Evolutionary conservation across 2,329 filamentous ascomycete genomes (phyloP).

Genomic region (Exophiala sideris): DNA sequence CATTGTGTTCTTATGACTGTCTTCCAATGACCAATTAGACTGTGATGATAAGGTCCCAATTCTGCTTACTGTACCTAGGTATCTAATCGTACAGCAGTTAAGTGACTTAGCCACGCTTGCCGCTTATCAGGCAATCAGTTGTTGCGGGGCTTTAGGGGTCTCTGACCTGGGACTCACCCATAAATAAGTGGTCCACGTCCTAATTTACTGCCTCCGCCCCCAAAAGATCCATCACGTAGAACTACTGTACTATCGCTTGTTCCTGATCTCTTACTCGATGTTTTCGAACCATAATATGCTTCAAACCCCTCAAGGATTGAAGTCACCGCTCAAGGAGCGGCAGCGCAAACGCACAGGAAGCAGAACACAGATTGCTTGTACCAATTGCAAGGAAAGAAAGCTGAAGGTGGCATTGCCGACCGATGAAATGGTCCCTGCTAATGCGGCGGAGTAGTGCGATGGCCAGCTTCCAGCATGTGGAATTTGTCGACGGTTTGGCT

Average conservation of each 20-base stretch:
- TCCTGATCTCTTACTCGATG: not conserved
- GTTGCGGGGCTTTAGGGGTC: not conserved
- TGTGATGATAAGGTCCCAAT: too few species aligned
- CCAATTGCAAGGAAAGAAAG: not conserved
- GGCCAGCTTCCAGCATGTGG: not conserved
- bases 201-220: too few species aligned
- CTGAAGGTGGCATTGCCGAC: not conserved
- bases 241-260: not conserved
- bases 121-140: not conserved
- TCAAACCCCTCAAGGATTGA: not conserved
- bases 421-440: not conserved
- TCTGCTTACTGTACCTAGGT: constrained; percentile 19
- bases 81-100: constrained; percentile 19
- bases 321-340: not conserved
- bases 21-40: too few species aligned
- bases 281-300: not conserved
- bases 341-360: not conserved
- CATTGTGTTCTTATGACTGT: too few species aligned
- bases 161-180: too few species aligned
- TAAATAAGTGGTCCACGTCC: too few species aligned
- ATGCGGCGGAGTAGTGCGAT: not conserved
- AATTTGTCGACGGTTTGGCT: not conserved
- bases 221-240: too few species aligned
- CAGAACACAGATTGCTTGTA: not conserved
- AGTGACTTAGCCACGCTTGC: constrained; percentile 16